Evolutionary conservation across 176 grass and related monocot genomes (phyloP), one percentile per base, ranked within the genome.

Genomic region (Musa schizocarpa): DNA sequence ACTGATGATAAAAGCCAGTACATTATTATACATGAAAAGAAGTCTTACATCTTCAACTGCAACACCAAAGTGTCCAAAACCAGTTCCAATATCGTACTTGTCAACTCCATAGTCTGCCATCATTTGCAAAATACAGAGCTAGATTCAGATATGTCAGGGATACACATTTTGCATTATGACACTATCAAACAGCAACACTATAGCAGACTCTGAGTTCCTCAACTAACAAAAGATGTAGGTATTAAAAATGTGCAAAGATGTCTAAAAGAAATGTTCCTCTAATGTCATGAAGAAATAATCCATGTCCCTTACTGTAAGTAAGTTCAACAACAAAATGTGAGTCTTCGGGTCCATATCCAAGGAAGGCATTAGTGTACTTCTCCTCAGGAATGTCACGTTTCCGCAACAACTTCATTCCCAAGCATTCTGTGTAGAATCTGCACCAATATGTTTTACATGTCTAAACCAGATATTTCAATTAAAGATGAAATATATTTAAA

Each of bases 351-450:
- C 94, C 94, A 50, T 91, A 97, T 20, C 94, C 94, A 11, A 97
- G 80, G 70, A 97, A 97, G 50, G 93, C 93, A 78, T 97, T 97
- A 52, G 90, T 93, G 49, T 93, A 97, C 83, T 86, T 90, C 82
- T 97, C 94, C 83, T 97, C 94, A 0, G 94, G 90, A 61, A 97
- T 91, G 74, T 93, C 94, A 54, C 90, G 71, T 57, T 82, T 90
- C 68, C 90, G 75, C 88, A 97, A 50, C 73, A 97, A 72, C 76
- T 90, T 93, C 94, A 97, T 97, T 76, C 88, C 88, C 65, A 97
- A 81, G 75, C 90, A 97, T 74, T 97, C 93, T 50, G 90, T 97
- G 66, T 97, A 93, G 52, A 97, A 97, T 70, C 93, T 97, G 68
- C 24, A 83, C 72, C 2, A 57, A 59, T n/a, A 52, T 53, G 53